phyloP scores from a whole-genome alignment of 495 filamentous ascomycete genomes.

The Lasiosphaeris hirsuta region DNA sequence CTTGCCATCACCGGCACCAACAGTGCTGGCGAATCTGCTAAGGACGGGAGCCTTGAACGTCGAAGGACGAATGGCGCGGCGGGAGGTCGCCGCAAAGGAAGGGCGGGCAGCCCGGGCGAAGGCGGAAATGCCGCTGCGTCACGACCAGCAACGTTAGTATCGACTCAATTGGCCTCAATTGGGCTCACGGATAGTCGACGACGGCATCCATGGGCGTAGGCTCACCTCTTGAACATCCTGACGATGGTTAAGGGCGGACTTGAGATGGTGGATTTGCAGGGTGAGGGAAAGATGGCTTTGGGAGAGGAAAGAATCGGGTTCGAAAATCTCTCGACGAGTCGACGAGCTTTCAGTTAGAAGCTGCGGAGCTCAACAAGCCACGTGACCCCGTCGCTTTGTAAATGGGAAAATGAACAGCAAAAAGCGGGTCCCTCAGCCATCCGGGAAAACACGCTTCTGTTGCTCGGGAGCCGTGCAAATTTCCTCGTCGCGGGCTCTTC shows the following conservation, averaged over 20 bases:
- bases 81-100: slow-evolving; percentile 63
- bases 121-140: slow-evolving; percentile 71
- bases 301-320: slow-evolving; percentile 36
- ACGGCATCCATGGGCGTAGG: slow-evolving; percentile 18
- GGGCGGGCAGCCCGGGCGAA: slow-evolving; percentile 74
- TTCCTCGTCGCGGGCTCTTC: slow-evolving; percentile 8
- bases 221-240: slow-evolving; percentile 91
- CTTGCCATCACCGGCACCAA: slow-evolving; percentile 66
- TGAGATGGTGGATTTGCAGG: slow-evolving; percentile 35
- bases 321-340: slow-evolving; percentile 41
- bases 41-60: slow-evolving; percentile 54
- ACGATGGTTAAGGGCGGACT: slow-evolving; percentile 51
- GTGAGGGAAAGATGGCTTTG: slow-evolving; percentile 38
- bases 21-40: slow-evolving; percentile 69
- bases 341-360: slow-evolving; percentile 37
- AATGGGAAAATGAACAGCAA: slow-evolving; percentile 8
- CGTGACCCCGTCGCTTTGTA: slow-evolving; percentile 24
- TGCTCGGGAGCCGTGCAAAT: slow-evolving; percentile 17
- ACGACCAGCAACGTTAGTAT: slow-evolving; percentile 34
- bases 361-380: slow-evolving; percentile 34
- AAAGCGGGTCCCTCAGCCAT: not conserved
- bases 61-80: slow-evolving; percentile 66
- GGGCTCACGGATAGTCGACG: slow-evolving; percentile 14
- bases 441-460: slow-evolving; percentile 16
- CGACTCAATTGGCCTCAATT: slow-evolving; percentile 39